Conservation (phyloP, 176 grass and related monocot genomes). For the Musa acuminata region DNA sequence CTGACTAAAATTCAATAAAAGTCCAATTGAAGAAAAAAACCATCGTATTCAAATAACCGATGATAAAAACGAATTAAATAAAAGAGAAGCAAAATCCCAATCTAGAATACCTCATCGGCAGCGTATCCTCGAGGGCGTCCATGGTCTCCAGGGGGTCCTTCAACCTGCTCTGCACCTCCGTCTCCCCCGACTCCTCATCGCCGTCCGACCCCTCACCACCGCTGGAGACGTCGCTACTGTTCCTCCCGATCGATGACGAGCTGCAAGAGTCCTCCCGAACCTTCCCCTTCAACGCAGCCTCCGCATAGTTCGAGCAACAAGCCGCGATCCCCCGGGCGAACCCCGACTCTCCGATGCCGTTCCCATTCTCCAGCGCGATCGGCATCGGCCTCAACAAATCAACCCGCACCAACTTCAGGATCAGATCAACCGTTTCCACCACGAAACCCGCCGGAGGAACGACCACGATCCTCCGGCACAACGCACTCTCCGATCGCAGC, state of each 20-base stretch:
- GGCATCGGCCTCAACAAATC: neutral
- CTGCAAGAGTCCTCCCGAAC: neutral
- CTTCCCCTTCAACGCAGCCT: neutral
- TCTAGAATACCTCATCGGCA: neutral
- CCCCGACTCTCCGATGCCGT: conserved; percentile 1
- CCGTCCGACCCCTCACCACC: neutral
- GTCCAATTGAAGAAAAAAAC: no score
- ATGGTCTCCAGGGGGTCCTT: neutral
- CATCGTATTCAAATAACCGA: no score
- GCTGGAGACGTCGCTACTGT: conserved; percentile 3
- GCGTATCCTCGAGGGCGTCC: neutral
- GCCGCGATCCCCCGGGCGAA: neutral
- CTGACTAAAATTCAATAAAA: no score
- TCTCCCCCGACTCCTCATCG: neutral
- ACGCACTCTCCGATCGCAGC: neutral
- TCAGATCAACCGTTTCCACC: neutral
- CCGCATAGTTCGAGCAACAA: neutral
- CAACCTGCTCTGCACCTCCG: conserved; percentile 3
- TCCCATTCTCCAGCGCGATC: neutral
- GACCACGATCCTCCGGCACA: neutral
- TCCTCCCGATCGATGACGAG: neutral
- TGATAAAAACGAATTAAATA: neutral
- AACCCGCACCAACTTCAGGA: no score
- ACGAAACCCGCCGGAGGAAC: neutral
- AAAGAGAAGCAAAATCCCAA: neutral